Base-by-base conservation (phyloP, 192 early-diverging fungal species). In the Podila epigama region DNA sequence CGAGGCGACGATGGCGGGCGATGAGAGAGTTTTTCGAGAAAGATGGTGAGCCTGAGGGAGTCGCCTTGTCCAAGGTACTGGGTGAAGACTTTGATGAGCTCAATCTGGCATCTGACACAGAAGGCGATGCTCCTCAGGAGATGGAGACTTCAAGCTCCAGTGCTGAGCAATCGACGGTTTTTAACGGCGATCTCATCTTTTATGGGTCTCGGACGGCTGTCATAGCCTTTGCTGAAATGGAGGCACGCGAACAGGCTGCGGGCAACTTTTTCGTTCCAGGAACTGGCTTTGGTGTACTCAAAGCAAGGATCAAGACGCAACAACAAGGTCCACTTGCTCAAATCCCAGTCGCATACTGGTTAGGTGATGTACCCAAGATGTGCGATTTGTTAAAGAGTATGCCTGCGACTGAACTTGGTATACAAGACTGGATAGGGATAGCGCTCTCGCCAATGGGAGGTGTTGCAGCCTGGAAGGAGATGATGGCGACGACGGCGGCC, bases 361-460 rank as follows among this genome's bases (percentile, higher is more conserved):
- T 77, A 25, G 73, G 73, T 2, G 73, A 77, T 37, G 66, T 68
- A 5, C 73, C 66, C n/a, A 68, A 68, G 39, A 63, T 77, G 36
- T 4, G 32, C 0, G 66, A 68, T n/a, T 64, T 77, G n/a, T 31
- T 77, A 35, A 44, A 50, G 1, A 27, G 60, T 2, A 41, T 68
- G 2, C 51, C 53, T 5, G 60, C 44, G 12, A 32, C 40, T n/a
- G 75, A 70, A 35, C 31, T 84, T 54, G 58, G 57, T 4, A 37
- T 72, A 0, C 69, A 75, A 33, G 85, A 86, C 51, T 86, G 85
- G 85, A 81, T 86, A 18, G 71, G 67, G 0, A 51, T 86, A 5
- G 85, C 85, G 0, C 64, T 86, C 18, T 81, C 83, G 52, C 85
- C 85, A 22, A 64, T 81, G 66, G 83, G 85, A 35, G 85, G 85